phyloP scores from a whole-genome alignment of 2,329 filamentous ascomycete genomes.

The Metarhizium anisopliae region DNA sequence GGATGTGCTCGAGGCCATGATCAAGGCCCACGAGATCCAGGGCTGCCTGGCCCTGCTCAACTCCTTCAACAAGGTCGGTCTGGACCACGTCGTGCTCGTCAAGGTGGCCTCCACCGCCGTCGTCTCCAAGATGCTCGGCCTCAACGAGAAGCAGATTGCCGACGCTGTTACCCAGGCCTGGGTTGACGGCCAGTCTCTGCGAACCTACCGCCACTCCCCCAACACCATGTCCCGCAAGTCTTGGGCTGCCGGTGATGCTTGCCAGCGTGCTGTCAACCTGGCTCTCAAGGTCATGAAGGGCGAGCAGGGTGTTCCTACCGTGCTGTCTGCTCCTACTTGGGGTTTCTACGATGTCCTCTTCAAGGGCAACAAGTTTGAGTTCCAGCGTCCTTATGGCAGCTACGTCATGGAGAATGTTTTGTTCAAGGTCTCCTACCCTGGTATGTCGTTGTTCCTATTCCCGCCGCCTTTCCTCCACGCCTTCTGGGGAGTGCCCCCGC shows the following conservation, averaged over 20 bases:
- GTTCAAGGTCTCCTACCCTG: constrained; percentile 98
- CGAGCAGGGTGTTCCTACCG: constrained; percentile 83
- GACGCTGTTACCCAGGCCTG: constrained; percentile 95
- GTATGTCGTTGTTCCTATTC: constrained; percentile 38
- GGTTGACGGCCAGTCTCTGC: constrained; percentile 91
- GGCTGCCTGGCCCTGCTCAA: constrained; percentile 94
- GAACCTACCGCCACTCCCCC: constrained; percentile 93
- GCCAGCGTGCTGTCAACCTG: constrained; percentile 88
- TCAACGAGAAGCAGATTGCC: constrained; percentile 82
- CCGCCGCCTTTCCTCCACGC: not conserved
- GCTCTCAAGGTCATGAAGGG: constrained; percentile 86
- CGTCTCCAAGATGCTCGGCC: constrained; percentile 88
- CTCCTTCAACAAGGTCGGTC: constrained; percentile 96
- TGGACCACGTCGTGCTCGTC: constrained; percentile 96
- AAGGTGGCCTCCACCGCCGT: constrained; percentile 95
- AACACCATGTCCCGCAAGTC: constrained; percentile 99
- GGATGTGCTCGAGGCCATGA: constrained; percentile 93
- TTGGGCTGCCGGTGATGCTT: constrained; percentile 97
- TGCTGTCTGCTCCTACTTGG: constrained; percentile 88
- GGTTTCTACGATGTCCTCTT: constrained; percentile 99
- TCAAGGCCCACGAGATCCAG: constrained; percentile 99
- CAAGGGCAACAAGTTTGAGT: constrained; percentile 90
- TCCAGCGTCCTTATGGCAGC: constrained; percentile 92
- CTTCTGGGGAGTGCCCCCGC: not conserved
- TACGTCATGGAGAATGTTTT: constrained; percentile 99